Evolutionary conservation across 2,329 filamentous ascomycete genomes (phyloP), one percentile per base, ranked within the genome.

Genomic region (Esteya vermicola): DNA sequence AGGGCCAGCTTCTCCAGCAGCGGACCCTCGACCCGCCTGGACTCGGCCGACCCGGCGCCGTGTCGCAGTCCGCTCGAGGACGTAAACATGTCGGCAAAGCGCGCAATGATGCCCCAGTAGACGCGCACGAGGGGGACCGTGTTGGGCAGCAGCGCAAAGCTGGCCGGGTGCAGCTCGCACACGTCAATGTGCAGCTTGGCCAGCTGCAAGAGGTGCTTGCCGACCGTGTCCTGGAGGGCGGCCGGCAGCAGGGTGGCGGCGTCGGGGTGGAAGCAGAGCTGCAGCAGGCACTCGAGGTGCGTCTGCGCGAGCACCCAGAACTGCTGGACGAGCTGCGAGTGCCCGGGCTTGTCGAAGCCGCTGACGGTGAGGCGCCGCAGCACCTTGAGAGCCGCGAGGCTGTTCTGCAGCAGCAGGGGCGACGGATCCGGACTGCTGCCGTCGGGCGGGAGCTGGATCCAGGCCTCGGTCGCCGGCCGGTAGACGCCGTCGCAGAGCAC

Each of bases 131-230:
- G 72, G 14, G 77, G 67, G 14, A 93, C 63, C 3, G 85, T 86
- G 51, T 84, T 79, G 2, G 86, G 85, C 7, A 98, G 69, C 12
- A 85, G 67, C 1, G 80, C 78, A 57, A 95, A 96, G 40, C 85
- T 83, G 4, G 82, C 78, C 1, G 88, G 78, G 55, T 94, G 86
- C 6, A 68, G 63, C 37, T 75, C 75, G 1, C 85, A 77, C 79
- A 96, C 89, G 41, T 85, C 79, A 30, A 93, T 69, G 55, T 96
- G 91, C 4, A 98, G 65, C 58, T 96, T 98, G 4, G 88, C 79
- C 37, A 96, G 79, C 54, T 96, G 88, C 32, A 95, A 62, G 3
- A 94, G 65, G 54, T 95, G 88, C 54, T 86, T 93, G 48, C 83
- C 82, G n/a, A 93, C 63, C 20, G 81, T 54, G 27, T 70, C 71